A percentile compares a stretch with the other conserved stretches of the same genome.
Conservation (phyloP, 177 flowering plant genomes). For the Vitis hybrid region DNA sequence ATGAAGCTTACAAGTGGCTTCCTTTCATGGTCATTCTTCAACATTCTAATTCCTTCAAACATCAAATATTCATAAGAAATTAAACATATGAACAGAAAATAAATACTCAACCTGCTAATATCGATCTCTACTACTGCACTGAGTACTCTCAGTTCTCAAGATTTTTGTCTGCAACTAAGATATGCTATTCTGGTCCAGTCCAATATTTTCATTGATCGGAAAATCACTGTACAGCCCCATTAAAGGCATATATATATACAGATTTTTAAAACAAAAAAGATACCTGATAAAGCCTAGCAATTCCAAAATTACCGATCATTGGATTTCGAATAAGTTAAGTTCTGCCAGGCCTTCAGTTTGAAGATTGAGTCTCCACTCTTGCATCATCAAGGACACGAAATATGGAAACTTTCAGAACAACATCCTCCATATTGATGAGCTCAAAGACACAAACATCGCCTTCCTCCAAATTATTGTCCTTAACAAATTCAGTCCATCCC, state of each 20-base stretch:
- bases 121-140: too few species aligned
- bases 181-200: conserved; percentile 2
- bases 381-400: conserved; percentile 28
- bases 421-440: conserved; percentile 25
- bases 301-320: conserved; percentile 2
- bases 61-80: too few species aligned
- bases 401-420: conserved; percentile 33
- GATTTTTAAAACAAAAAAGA: neutral
- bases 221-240: conserved; percentile 21
- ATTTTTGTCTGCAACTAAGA: too few species aligned
- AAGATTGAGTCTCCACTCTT: conserved; percentile 3
- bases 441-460: conserved; percentile 50
- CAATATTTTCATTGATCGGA: conserved; percentile 8
- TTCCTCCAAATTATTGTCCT: conserved; percentile 42
- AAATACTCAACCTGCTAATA: too few species aligned
- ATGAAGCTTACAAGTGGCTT: too few species aligned
- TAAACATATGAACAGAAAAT: too few species aligned
- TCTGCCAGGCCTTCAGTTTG: conserved; percentile 3
- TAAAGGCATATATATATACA: conserved; percentile 10
- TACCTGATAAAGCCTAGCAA: conserved; percentile 1
- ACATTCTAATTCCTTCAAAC: too few species aligned
- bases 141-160: too few species aligned
- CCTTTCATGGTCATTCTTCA: too few species aligned
- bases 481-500: conserved; percentile 46
- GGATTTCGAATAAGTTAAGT: conserved; percentile 4